Evolutionary conservation across 306 rosid genomes (phyloP), one percentile per base, ranked within the genome.

Genomic region (Cicer judaicum): DNA sequence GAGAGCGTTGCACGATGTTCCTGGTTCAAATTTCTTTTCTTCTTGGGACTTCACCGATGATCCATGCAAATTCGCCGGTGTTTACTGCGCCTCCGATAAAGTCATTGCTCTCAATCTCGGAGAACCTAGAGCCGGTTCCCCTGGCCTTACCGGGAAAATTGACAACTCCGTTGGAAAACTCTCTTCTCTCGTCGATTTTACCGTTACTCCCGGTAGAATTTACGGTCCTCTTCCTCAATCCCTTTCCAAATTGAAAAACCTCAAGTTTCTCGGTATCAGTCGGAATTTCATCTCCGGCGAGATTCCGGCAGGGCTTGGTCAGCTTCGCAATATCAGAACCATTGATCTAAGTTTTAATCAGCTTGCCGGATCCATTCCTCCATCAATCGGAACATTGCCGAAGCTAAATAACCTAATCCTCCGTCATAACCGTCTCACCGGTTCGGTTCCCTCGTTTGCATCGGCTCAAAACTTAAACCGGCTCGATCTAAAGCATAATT

Each of bases 31-130:
- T 10, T 94, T 90, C 83, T 92, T 94, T 59, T 19, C 87, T 0
- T 84, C 97, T 14, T 94, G 98, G 98, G 98, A 94, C 80, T 93
- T 93, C 87, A 91, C 98, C 13, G 84, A 89, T 13, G 98, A 94
- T 65, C 97, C 98, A 0, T 94, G 98, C 56, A 86, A 84, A 66
- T 94, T 94, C 77, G 76, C 92, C 78, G 98, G 98, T 15, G 97
- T 94, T 12, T 85, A 53, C 74, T 94, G 98, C 52, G 81, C 76
- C 18, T 54, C 89, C 62, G 90, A 90, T 11, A 87, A 71, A 68
- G 97, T 94, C 0, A 43, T 91, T 0, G 75, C 98, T 7, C 97
- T 94, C 74, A 94, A 88, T 61, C 97, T 93, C 49, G 98, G 98
- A 18, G 98, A 93, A 8, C 84, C 97, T 0, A 77, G 90, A 42